Base-by-base conservation (phyloP, 352 stramenopile genomes). In the Thalassiosira mediterranea region DNA sequence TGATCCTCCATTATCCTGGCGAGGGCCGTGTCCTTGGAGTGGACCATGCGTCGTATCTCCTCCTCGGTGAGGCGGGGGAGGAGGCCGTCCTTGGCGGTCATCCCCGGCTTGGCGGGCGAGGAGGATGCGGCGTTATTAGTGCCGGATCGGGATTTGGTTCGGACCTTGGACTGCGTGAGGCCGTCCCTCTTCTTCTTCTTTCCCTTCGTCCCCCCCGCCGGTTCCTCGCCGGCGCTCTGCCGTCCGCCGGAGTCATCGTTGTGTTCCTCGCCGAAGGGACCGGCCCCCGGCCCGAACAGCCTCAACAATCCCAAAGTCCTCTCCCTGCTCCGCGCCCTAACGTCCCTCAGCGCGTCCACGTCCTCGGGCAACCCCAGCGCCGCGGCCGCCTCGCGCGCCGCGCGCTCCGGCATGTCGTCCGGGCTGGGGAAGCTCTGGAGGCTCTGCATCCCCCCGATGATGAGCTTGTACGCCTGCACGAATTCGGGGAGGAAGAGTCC, bases 381-480 rank as follows among this genome's bases (percentile, higher is more conserved):
- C 38, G 23, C 11, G 26, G 17, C 31, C n/a, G 51, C 44, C 2
- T 31, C 32, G 17, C 2, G 29, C 15, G 32, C 15, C 13, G 17
- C 23, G 2, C 66, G 13, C 17, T 56, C n/a, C n/a, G n/a, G n/a
- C n/a, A n/a, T n/a, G n/a, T n/a, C n/a, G 0, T 69, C 37, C 11
- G 69, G 69, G 56, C 54, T 68, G 15, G 69, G 53, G 46, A 60
- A 67, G 0, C 60, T 72, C 28, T 72, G 69, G 1, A 73, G 34
- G 1, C 53, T 70, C 17, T 78, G 69, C 59, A 78, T 78, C 53
- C 69, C 69, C 52, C 69, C 69, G 58, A 78, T 78, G 26, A 78
- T 72, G 13, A 78, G 46, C 29, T 78, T 78, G 37, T 78, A 78
- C 2, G 69, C 69, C 28, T 72, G 60, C 28, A 77, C 60, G 47